Conservation (phyloP, 2,329 filamentous ascomycete genomes). For the Ophiocordyceps camponoti-leonardi region DNA sequence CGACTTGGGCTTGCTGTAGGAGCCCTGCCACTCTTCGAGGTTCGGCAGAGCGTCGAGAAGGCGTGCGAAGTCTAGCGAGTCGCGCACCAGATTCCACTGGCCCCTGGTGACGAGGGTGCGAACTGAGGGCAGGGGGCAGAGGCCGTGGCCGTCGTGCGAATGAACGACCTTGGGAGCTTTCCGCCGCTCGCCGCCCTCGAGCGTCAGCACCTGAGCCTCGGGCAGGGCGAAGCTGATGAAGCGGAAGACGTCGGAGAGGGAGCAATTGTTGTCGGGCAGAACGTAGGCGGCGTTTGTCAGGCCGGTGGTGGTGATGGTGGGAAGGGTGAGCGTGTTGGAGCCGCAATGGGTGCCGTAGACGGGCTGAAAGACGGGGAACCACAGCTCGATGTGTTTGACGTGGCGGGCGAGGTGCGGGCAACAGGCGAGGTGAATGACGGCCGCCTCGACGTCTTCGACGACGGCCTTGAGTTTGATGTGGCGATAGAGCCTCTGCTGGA, state of each 20-base stretch:
- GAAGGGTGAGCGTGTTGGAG: slow-evolving; percentile 26
- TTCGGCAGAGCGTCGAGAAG: slow-evolving; percentile 48
- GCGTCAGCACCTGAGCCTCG: slow-evolving; percentile 46
- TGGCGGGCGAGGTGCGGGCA: slow-evolving; percentile 43
- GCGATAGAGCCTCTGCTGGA: slow-evolving; percentile 57
- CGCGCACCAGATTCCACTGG: slow-evolving; percentile 60
- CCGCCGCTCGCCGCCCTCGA: slow-evolving; percentile 62
- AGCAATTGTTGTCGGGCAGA: slow-evolving; percentile 47
- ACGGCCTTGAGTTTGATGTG: slow-evolving; percentile 64
- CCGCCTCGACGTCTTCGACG: slow-evolving; percentile 39
- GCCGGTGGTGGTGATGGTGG: slow-evolving; percentile 36
- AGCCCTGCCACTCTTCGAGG: slow-evolving; percentile 44
- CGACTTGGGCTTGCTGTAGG: slow-evolving; percentile 54
- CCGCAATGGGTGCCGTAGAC: slow-evolving; percentile 26
- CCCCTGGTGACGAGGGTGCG: slow-evolving; percentile 55
- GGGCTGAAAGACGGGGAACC: slow-evolving; percentile 59
- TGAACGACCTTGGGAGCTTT: slow-evolving; percentile 49
- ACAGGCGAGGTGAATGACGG: slow-evolving; percentile 40
- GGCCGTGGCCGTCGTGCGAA: slow-evolving; percentile 10
- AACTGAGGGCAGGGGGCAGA: slow-evolving; percentile 36
- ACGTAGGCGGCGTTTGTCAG: slow-evolving; percentile 41
- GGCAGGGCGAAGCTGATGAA: slow-evolving; percentile 44
- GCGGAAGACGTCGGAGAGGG: slow-evolving; percentile 50
- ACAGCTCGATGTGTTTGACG: slow-evolving; percentile 58
- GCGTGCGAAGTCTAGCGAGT: slow-evolving; percentile 41